Base-by-base conservation (phyloP, 2,329 filamentous ascomycete species). In the Epichloe elymi region DNA sequence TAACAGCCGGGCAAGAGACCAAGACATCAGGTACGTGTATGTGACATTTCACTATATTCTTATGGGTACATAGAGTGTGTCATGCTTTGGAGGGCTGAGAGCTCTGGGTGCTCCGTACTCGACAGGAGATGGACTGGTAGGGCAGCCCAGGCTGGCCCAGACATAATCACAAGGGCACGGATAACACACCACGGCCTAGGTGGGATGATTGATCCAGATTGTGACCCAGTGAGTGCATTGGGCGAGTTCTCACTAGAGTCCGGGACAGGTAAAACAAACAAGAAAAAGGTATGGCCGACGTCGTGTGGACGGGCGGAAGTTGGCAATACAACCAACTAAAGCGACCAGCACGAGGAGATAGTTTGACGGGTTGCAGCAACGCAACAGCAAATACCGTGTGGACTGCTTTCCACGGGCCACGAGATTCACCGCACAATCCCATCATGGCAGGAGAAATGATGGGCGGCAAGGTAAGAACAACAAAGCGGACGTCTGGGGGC, bases 161-260 rank as follows among this genome's bases (percentile, higher is more conserved):
- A 30, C 35, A 53, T 45, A 17, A 33, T 47, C 19, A 23, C 43
- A 43, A 52, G 51, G 49, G 44, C 48, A 48, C 48, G 41, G 52
- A 51, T 49, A 47, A 20, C 36, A 53, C 40, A 37, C 26, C 40
- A 41, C 36, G 41, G 49, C 49, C 44, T 42, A 41, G 17, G 49
- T 51, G 52, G 36, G 20, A 51, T 46, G 46, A 46, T 51, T 46
- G 49, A 46, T 51, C 17, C 49, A 51, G 40, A 30, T 48, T 47
- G 39, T 45, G 48, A 45, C 40, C 48, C 44, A 43, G 40, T 35
- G 40, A 43, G 40, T 23, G 48, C 30, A 43, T 45, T 41, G 49
- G 51, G 36, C 38, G 4, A 40, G 14, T 14, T 48, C 26, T 46
- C n/a, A 45, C 36, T 49, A 46, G 43, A 17, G 15, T 38, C 43